Base-by-base conservation (phyloP, 176 grass and related monocot genomes). In the Oryza meridionalis region DNA sequence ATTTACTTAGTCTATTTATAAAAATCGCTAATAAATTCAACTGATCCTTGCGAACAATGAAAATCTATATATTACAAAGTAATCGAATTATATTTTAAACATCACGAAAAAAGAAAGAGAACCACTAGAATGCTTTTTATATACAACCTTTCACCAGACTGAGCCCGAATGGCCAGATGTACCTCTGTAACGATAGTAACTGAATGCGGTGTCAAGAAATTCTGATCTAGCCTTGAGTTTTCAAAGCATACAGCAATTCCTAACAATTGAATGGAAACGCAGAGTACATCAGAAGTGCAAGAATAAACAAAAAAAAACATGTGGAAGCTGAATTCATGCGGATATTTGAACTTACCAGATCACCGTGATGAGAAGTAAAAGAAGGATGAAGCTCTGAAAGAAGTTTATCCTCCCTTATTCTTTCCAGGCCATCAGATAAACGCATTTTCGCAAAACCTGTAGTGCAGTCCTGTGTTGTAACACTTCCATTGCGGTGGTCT, bases 181-280 rank as follows among this genome's bases (percentile, higher is more conserved):
- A 73, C 45, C 61, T 22, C 46, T 45, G 3, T 38, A 63, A 12
- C 46, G 17, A 45, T 8, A 31, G 59, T 37, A 33, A 73, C 74
- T 45, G 64, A 72, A 26, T 47, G 42, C 45, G 46, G 73, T 24
- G 32, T 25, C 29, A 67, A 61, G 61, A 69, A 86, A 69, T 66
- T 82, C 21, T 62, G 68, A 79, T 78, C 74, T 90, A 83, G 27
- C 62, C 80, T 75, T n/a, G 49, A 69, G 79, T 69, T 90, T 90
- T 90, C 80, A 86, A 79, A 78, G 75, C 84, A 79, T 90, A 90
- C 8, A 82, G 37, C 69, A 90, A 79, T 72, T 90, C 88, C 88
- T 90, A 69, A 17, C 4, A 22, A 79, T 86, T 40, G 2, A 42
- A 69, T 16, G 72, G 21, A 21, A 35, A 47, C 35, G 16, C 7